phyloP scores from a whole-genome alignment of 192 early-diverging fungal genomes.

The Backusella circina region DNA sequence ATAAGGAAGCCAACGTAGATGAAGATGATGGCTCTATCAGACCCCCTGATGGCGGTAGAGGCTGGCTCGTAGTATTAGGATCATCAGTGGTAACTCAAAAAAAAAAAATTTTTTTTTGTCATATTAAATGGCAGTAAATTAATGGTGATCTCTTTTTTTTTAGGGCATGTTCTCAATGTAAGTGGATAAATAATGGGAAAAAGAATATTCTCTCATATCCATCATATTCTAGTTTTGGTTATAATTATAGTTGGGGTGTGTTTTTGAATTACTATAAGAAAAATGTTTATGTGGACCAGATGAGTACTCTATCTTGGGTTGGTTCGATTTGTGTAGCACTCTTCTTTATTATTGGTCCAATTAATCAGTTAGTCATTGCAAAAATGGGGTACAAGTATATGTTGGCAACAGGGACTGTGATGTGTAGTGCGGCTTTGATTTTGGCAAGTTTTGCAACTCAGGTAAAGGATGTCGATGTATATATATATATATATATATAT shows the following conservation, averaged over 20 bases:
- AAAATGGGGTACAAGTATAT: constrained; percentile 49
- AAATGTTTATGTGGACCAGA: constrained; percentile 36
- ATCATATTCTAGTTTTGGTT: constrained; percentile 37
- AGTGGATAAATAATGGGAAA: neutral
- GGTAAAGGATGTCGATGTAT: too few species aligned
- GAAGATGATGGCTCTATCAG: constrained; percentile 14
- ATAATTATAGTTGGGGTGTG: constrained; percentile 46
- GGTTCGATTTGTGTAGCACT: constrained; percentile 44
- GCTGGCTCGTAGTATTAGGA: constrained; percentile 39
- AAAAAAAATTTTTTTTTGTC: neutral
- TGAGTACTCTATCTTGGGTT: constrained; percentile 41
- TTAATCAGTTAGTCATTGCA: constrained; percentile 29
- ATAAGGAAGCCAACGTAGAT: neutral
- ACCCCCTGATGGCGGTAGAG: constrained; percentile 43
- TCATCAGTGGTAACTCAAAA: constrained; percentile 35
- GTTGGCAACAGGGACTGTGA: constrained; percentile 41
- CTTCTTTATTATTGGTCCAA: constrained; percentile 41
- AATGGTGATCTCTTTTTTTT: neutral
- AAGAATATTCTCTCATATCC: neutral
- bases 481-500: neutral
- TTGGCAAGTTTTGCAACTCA: constrained; percentile 44
- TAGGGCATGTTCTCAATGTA: constrained; percentile 30
- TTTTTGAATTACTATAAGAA: constrained; percentile 44
- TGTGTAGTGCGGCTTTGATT: constrained; percentile 39
- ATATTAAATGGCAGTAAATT: neutral